Conservation (phyloP, 306 rosid genomes). For the Prunus dulcis region DNA sequence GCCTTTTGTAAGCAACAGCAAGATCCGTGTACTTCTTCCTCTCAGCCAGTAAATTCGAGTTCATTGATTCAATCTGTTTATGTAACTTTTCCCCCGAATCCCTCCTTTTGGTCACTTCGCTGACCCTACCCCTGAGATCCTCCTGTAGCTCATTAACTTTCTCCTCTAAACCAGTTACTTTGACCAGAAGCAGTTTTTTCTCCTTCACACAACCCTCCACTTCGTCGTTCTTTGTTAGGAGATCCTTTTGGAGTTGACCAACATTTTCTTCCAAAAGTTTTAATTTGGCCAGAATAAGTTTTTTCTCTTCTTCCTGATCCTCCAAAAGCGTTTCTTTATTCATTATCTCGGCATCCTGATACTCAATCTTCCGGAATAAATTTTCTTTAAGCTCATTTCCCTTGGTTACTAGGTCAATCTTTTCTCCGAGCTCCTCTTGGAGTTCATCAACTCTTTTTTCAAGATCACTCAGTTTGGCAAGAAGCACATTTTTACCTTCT, state of each 20-base stretch:
- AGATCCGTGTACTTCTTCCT: constrained; percentile 36
- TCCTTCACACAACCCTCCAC: constrained; percentile 39
- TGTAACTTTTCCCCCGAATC: constrained; percentile 26
- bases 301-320: constrained; percentile 47
- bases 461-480: constrained; percentile 26
- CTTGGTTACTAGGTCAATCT: constrained; percentile 28
- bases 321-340: constrained; percentile 16
- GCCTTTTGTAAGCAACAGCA: constrained; percentile 53
- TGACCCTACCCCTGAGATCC: constrained; percentile 23
- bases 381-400: constrained; percentile 25
- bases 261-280: constrained; percentile 39
- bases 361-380: constrained; percentile 27
- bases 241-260: constrained; percentile 22
- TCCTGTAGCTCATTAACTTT: constrained; percentile 34
- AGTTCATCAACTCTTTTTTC: constrained; percentile 34
- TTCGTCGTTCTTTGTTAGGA: constrained; percentile 30
- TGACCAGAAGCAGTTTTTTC: constrained; percentile 34
- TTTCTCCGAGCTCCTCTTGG: constrained; percentile 30
- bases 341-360: constrained; percentile 32
- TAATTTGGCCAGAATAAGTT: constrained; percentile 27
- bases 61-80: constrained; percentile 34
- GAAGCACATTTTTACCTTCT: constrained; percentile 33
- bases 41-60: constrained; percentile 46
- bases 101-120: constrained; percentile 16
- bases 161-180: constrained; percentile 36